Conservation (phyloP, 352 stramenopile species). For the Phytophthora lateralis region DNA sequence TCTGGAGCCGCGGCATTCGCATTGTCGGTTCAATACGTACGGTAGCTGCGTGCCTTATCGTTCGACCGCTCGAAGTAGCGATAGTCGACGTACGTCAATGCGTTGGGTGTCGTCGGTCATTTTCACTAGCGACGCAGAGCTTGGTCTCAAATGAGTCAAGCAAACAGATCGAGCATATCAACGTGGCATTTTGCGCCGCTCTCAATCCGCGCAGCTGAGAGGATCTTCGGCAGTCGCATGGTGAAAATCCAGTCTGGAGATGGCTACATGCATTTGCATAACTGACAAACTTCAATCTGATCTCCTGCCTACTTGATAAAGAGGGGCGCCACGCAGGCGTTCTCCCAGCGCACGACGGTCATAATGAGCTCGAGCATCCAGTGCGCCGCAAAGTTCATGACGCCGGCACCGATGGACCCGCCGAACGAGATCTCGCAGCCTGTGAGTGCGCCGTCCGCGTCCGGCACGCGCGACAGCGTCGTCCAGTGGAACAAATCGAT, state of each 20-base stretch:
- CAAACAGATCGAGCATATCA: conserved; percentile 25
- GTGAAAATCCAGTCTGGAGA: conserved; percentile 20
- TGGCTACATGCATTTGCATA: conserved; percentile 18
- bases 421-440: conserved; percentile 55
- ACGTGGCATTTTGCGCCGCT: conserved; percentile 1
- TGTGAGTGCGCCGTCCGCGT: conserved; percentile 26
- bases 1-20: no score
- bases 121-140: conserved; percentile 14
- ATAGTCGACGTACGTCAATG: no score
- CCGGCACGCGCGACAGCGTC: conserved; percentile 34
- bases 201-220: background rate
- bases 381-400: conserved; percentile 68
- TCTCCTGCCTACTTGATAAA: conserved; percentile 41
- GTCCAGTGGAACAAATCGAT: conserved; percentile 78
- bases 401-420: conserved; percentile 53
- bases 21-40: no score
- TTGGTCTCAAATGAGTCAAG: background rate
- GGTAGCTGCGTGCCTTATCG: no score
- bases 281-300: background rate
- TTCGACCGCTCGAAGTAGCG: conserved; percentile 12
- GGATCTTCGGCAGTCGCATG: conserved; percentile 11
- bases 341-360: conserved; percentile 74
- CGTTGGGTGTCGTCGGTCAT: conserved; percentile 3
- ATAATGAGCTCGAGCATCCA: conserved; percentile 85
- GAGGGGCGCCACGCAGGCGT: conserved; percentile 55